phyloP scores from a whole-genome alignment of 208 protist species.

The Strigomonas galati region DNA sequence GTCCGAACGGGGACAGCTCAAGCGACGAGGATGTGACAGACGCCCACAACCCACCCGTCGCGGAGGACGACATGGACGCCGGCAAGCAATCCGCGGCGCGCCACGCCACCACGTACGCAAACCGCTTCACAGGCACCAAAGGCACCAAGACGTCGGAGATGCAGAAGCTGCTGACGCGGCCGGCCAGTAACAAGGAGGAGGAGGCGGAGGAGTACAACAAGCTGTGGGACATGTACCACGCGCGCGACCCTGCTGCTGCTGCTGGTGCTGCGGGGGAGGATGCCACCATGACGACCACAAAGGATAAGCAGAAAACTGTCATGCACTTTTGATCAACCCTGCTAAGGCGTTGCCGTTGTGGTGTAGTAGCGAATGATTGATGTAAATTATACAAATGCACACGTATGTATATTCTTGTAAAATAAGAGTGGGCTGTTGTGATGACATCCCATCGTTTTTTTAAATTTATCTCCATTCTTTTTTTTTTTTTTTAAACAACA shows the following conservation, averaged over 20 bases:
- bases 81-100: neutral
- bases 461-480: conserved; percentile 11
- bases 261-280: neutral
- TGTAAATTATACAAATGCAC: conserved; percentile 4
- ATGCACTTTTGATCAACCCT: conserved; percentile 30
- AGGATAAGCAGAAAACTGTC: conserved; percentile 15
- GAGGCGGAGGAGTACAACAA: conserved; percentile 17
- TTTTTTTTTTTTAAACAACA: conserved; percentile 16
- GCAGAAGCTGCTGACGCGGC: neutral
- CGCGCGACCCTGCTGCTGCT: conserved; percentile 21
- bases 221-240: conserved; percentile 52
- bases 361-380: neutral
- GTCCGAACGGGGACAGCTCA: conserved; percentile 1
- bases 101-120: neutral
- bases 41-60: conserved; percentile 20
- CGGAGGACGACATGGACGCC: neutral
- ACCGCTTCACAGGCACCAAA: neutral
- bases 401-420: too few species aligned
- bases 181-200: neutral
- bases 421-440: too few species aligned
- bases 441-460: neutral
- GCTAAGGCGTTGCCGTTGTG: too few species aligned
- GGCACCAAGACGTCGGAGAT: neutral
- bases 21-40: conserved; percentile 27
- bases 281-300: neutral